These are phyloP conservation scores for Prunus salicina DNA, from an alignment of 306 rosid species.

Conservation along the genomic window DNA sequence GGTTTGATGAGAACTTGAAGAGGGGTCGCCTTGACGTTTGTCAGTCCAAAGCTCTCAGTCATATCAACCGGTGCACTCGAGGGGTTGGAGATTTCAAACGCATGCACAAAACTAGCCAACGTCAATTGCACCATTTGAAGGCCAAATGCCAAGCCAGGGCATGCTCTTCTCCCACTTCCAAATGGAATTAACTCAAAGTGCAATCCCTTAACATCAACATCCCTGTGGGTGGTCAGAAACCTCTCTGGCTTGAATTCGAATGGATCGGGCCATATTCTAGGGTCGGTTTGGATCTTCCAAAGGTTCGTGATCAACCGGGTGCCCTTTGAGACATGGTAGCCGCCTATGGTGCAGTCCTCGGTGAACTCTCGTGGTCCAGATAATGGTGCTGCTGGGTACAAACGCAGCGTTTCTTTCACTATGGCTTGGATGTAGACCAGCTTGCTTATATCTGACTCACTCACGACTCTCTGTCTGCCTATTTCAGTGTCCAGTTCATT, in stretches of 20 bases:
- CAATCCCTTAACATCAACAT: too few species aligned
- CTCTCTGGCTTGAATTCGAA: slow-evolving; percentile 52
- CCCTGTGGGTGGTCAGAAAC: slow-evolving; percentile 15
- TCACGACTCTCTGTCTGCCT: slow-evolving; percentile 3
- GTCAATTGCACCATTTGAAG: too few species aligned
- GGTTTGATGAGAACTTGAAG: too few species aligned
- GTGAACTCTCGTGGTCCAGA: slow-evolving; percentile 24
- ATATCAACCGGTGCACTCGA: too few species aligned
- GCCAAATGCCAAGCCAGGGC: too few species aligned
- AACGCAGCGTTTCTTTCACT: slow-evolving; percentile 47
- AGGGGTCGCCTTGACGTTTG: too few species aligned
- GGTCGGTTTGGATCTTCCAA: slow-evolving; percentile 43
- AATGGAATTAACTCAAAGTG: too few species aligned
- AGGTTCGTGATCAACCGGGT: slow-evolving; percentile 39
- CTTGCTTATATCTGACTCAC: slow-evolving; percentile 14
- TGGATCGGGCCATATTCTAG: slow-evolving; percentile 26
- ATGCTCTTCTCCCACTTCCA: too few species aligned
- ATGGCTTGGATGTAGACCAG: slow-evolving; percentile 40
- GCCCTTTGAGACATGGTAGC: slow-evolving; percentile 38
- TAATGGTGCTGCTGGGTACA: slow-evolving; percentile 43
- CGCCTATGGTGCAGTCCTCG: slow-evolving; percentile 41
- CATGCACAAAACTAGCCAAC: too few species aligned
- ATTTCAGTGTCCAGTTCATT: slow-evolving; percentile 19
- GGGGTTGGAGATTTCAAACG: too few species aligned
- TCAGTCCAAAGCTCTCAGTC: too few species aligned